phyloP scores from a whole-genome alignment of 768 basidiomycete genomes.

The Rhodotorula toruloides region DNA sequence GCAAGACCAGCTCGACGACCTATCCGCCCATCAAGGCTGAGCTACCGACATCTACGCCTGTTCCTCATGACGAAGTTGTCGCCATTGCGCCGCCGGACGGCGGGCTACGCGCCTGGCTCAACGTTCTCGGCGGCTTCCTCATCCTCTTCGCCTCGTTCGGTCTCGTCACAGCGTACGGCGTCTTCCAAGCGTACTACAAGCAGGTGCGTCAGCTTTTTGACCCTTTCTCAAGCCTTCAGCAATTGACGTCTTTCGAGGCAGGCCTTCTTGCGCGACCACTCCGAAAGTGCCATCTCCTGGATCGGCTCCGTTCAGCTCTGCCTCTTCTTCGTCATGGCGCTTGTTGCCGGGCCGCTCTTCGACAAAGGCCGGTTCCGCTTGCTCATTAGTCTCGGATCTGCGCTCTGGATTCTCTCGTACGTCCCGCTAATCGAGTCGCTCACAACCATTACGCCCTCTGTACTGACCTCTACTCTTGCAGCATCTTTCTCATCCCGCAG shows the following conservation, averaged over 20 bases:
- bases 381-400: conserved; percentile 44
- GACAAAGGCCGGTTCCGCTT: conserved; percentile 37
- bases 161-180: conserved; percentile 48
- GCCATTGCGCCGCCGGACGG: conserved; percentile 20
- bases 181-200: conserved; percentile 48
- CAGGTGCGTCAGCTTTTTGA: not conserved
- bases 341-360: conserved; percentile 42
- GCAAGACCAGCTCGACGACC: conserved; percentile 1
- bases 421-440: no score
- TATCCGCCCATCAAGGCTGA: not conserved
- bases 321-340: conserved; percentile 43
- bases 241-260: not conserved
- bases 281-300: conserved; percentile 44
- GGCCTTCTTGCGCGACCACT: conserved; percentile 37
- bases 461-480: not conserved
- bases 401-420: conserved; percentile 48
- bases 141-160: conserved; percentile 41
- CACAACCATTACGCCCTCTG: no score
- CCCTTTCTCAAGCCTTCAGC: no score
- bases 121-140: conserved; percentile 28
- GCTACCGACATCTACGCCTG: not conserved
- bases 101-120: conserved; percentile 13
- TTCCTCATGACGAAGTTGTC: not conserved
- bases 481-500: conserved; percentile 31
- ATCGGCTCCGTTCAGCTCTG: conserved; percentile 44